phyloP scores from a whole-genome alignment of 345 rosid species.

The Odontarrhena argentea region DNA sequence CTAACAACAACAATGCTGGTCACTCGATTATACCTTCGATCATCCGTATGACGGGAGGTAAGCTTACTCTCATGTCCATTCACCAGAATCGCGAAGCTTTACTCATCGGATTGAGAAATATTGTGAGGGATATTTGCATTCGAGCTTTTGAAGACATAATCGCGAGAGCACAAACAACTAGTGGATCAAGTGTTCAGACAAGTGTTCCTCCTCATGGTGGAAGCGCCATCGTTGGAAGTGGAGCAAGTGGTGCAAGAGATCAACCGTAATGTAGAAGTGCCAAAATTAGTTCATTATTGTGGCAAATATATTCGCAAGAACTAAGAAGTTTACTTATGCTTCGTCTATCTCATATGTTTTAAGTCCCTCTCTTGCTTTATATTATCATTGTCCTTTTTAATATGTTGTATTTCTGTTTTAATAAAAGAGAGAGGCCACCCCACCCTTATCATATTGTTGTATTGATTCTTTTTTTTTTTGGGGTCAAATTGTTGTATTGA shows the following conservation, averaged over 20 bases:
- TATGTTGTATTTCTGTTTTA: too few relatives aligned
- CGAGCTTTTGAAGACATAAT: slow-evolving; percentile 53
- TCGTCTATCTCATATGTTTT: neutral
- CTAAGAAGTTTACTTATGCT: neutral
- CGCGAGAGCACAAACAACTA: neutral
- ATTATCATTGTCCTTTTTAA: neutral
- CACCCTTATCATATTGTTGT: too few relatives aligned
- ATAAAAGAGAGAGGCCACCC: too few relatives aligned
- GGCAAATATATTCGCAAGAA: slow-evolving; percentile 48
- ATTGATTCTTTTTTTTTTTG: too few relatives aligned
- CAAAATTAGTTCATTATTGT: slow-evolving; percentile 62
- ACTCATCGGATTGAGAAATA: slow-evolving; percentile 27
- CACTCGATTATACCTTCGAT: slow-evolving; percentile 35
- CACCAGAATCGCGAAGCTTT: slow-evolving; percentile 40
- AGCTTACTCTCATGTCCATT: slow-evolving; percentile 43
- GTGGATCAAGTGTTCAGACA: neutral
- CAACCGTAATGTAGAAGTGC: slow-evolving; percentile 41
- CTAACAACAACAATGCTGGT: neutral
- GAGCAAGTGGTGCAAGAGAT: too few relatives aligned
- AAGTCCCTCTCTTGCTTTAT: neutral
- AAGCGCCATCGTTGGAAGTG: neutral
- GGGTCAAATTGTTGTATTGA: too few relatives aligned
- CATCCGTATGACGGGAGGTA: slow-evolving; percentile 27
- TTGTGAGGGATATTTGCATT: slow-evolving; percentile 43
- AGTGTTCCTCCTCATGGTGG: slow-evolving; percentile 37